phyloP scores from a whole-genome alignment of 805 yeast species.

The Clavispora santaluciae region DNA sequence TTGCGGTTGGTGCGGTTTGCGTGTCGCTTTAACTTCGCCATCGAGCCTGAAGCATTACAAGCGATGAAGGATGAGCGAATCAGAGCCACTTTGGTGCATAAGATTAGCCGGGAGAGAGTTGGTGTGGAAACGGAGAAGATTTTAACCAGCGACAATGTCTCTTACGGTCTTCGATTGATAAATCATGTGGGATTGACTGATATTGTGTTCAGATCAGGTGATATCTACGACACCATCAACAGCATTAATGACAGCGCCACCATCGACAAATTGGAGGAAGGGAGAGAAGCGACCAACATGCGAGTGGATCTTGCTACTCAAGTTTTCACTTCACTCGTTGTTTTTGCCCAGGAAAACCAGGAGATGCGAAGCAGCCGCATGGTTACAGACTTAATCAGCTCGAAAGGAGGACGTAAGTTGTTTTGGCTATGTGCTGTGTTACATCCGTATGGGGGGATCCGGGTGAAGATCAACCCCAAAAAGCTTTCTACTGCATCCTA shows the following conservation, averaged over 20 bases:
- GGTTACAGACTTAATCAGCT: constrained; percentile 4
- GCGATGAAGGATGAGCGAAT: constrained; percentile 65
- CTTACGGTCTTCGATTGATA: constrained; percentile 58
- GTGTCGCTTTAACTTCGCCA: constrained; percentile 61
- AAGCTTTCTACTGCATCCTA: constrained; percentile 35
- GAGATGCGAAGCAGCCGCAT: not conserved
- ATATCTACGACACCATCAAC: constrained; percentile 14
- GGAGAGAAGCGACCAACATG: constrained; percentile 9
- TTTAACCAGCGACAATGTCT: constrained; percentile 57
- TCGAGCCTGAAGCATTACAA: constrained; percentile 52
- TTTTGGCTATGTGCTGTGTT: constrained; percentile 50
- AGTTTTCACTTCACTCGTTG: constrained; percentile 17
- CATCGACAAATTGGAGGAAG: constrained; percentile 13
- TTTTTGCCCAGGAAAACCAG: not conserved
- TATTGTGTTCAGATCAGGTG: constrained; percentile 47
- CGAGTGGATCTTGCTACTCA: constrained; percentile 21
- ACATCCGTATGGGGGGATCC: constrained; percentile 42
- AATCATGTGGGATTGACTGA: constrained; percentile 51
- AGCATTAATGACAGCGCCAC: constrained; percentile 14
- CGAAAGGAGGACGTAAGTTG: constrained; percentile 16
- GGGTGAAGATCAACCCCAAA: constrained; percentile 34
- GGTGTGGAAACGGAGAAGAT: constrained; percentile 83
- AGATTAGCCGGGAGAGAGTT: constrained; percentile 85
- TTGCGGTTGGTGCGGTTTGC: constrained; percentile 84
- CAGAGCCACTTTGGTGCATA: constrained; percentile 53